Percentiles rank a stretch among this genome's conserved stretches.
Evolutionary conservation across 2,329 filamentous ascomycete species (phyloP).

Genomic region (Fusarium mangiferae): DNA sequence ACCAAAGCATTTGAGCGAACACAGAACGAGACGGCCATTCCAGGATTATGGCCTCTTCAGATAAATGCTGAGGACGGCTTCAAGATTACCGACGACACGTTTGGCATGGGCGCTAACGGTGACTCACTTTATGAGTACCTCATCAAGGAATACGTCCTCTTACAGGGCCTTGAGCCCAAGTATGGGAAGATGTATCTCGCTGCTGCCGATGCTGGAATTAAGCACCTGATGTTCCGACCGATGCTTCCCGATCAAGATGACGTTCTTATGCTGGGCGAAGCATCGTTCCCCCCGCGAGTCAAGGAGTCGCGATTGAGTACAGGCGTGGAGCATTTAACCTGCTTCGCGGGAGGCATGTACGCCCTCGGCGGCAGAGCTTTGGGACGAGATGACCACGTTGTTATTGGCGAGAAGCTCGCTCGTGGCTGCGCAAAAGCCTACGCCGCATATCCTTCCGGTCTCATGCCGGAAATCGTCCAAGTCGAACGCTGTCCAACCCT

Average conservation of each 20-base stretch:
- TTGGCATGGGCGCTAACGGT: constrained; percentile 60
- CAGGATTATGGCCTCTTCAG: constrained; percentile 69
- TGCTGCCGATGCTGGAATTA: constrained; percentile 67
- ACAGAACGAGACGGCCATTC: constrained; percentile 64
- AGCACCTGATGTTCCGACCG: constrained; percentile 73
- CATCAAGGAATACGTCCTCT: constrained; percentile 70
- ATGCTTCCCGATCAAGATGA: constrained; percentile 67
- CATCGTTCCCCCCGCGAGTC: constrained; percentile 48
- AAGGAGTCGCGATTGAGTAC: constrained; percentile 45
- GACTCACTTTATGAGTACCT: constrained; percentile 74
- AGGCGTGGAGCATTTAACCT: constrained; percentile 66
- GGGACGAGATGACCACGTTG: constrained; percentile 59
- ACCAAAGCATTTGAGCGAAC: constrained; percentile 62
- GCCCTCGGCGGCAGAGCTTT: constrained; percentile 70
- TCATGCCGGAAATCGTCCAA: constrained; percentile 70
- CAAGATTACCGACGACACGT: constrained; percentile 51
- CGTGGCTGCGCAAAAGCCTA: constrained; percentile 74
- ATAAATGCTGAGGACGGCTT: constrained; percentile 56
- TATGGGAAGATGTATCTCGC: constrained; percentile 52
- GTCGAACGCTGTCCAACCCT: constrained; percentile 53
- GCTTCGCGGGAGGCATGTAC: constrained; percentile 74
- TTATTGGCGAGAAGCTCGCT: constrained; percentile 66
- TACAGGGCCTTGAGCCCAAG: constrained; percentile 64
- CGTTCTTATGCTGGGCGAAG: constrained; percentile 66
- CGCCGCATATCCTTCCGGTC: constrained; percentile 63